Conservation (phyloP, 2,329 filamentous ascomycete species). For the Cladophialophora chaetospira region DNA sequence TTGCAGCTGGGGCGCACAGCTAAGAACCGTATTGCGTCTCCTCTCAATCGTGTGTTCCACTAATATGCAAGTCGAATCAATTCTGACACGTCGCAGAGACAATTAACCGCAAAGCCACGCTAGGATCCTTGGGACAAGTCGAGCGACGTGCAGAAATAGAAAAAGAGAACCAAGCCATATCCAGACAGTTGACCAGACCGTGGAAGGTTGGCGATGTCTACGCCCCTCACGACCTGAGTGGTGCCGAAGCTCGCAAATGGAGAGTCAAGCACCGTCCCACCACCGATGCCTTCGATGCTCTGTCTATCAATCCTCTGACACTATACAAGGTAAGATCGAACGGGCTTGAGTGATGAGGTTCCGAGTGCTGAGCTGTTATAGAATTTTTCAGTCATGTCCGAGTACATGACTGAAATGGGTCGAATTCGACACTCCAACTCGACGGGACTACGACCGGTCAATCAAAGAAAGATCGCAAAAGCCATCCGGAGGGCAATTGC, state of each 20-base stretch:
- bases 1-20: conserved; percentile 2
- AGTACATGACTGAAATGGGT: conserved; percentile 82
- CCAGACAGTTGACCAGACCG: conserved; percentile 57
- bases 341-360: background rate
- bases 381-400: conserved; percentile 91
- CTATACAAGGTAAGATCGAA: conserved; percentile 74
- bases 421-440: conserved; percentile 75
- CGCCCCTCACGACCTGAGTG: conserved; percentile 81
- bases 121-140: background rate
- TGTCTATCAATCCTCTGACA: conserved; percentile 77
- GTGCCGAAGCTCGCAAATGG: conserved; percentile 81
- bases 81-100: conserved; percentile 14
- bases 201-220: conserved; percentile 85
- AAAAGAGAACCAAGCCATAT: conserved; percentile 42
- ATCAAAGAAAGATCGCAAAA: conserved; percentile 91
- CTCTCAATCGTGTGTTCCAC: conserved; percentile 11
- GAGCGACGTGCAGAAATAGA: conserved; percentile 38
- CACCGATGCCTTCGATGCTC: conserved; percentile 74
- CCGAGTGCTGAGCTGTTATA: conserved; percentile 42
- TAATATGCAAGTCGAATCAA: background rate
- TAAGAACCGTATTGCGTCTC: background rate
- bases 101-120: conserved; percentile 12
- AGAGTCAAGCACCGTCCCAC: conserved; percentile 57
- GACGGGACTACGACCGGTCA: conserved; percentile 81
- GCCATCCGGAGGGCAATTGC: conserved; percentile 87